Base-by-base conservation (phyloP, 2,329 filamentous ascomycete genomes). In the Aspergillus luchuensis region DNA sequence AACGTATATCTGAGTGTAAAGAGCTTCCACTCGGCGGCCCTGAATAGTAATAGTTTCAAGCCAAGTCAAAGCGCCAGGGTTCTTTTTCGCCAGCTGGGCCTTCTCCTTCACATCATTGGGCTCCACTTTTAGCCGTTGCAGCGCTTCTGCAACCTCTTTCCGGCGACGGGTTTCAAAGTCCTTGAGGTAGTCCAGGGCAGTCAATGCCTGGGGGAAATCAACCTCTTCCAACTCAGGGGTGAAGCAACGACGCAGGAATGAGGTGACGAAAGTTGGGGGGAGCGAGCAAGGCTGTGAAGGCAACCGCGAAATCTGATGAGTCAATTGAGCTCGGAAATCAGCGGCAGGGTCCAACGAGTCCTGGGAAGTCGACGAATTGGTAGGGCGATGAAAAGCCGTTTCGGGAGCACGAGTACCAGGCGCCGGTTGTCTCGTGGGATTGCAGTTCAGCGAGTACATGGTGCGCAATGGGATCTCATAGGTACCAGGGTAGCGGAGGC, bases 401-500 rank as follows among this genome's bases (percentile, higher is more conserved):
- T 78, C 69, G 60, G 75, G 65, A 28, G 55, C 67, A 57, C 61
- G 65, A 30, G 61, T 69, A 53, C 58, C 68, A 23, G 65, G 66
- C 58, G 66, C 64, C 28, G 74, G 72, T 59, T 76, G 75, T 50
- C 75, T 72, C 51, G 75, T 81, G 17, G 85, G 81, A 17, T 83
- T 82, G 63, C 83, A 86, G 70, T 89, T 89, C 72, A 89, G 80
- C 25, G 83, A 83, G 77, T 89, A 89, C 84, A 89, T 89, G 63
- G 85, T 88, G 59, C 87, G 84, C 28, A 89, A 79, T 19, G 87
- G 87, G 33, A 89, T 85, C 68, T 89, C 87, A 69, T 89, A 89
- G 66, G 80, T 84, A 67, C 81, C 82, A 8, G 86, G 85, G 69
- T 88, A 87, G 60, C 83, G 82, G 56, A 88, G 75, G 59, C 87